Evolutionary conservation across 306 rosid genomes (phyloP), one percentile per base, ranked within the genome.

Genomic region (Quercus suber): DNA sequence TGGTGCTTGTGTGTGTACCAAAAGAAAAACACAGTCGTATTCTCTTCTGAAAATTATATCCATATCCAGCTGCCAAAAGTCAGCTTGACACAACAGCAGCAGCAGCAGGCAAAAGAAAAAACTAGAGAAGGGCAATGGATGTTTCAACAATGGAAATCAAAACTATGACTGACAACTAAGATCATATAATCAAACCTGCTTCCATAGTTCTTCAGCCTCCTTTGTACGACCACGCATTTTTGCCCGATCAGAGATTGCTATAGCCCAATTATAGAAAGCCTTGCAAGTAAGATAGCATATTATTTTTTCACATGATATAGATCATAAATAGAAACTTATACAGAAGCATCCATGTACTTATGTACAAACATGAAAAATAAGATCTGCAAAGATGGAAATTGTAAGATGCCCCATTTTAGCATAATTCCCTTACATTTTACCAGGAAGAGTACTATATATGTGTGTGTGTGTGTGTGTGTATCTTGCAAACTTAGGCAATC

Each of bases 221-320:
- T 96, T 96, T 72, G 99, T 96, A 82, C 99, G 99, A 77, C 99
- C 99, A 68, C 99, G 98, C 96, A 96, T 96, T 90, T 96, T 96
- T 41, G 99, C 98, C 71, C 98, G 87, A 87, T 96, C 99, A 82
- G 99, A 96, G 77, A 96, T 96, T 60, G 99, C 99, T 82, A 96
- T 96, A 37, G 99, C 99, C 99, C 99, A 96, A 87, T 96, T 96
- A 86, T 96, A 96, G 82, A 93, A 96, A 75, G 99, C 99, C 99
- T 49, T 96, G 82, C 14, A 49, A 18, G 27, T 15, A 33, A 33
- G 55, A 58, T 3, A 31, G 51, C 5, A 17, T 8, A 72, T 63
- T 60, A 71, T 20, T 60, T 74, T 60, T 74, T 60, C 73, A 49
- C 49, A 23, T 65, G 28, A 74, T 65, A 65, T 21, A 37, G 17